phyloP scores from a whole-genome alignment of 305 asterid genomes.

The Fraxinus albicans region DNA sequence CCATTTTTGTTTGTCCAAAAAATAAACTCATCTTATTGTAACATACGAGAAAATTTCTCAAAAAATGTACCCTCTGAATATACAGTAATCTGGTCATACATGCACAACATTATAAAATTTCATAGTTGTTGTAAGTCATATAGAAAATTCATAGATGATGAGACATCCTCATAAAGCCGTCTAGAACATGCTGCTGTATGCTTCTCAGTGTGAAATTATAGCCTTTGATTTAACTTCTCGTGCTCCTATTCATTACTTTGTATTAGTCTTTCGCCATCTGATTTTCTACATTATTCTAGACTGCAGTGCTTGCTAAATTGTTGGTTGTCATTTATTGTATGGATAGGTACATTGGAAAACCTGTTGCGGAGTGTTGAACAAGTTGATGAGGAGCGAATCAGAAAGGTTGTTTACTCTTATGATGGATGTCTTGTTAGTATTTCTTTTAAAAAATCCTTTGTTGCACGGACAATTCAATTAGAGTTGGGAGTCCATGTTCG shows the following conservation, averaged over 20 bases:
- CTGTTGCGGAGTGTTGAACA: constrained; percentile 71
- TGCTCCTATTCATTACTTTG: constrained; percentile 13
- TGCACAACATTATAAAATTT: neutral
- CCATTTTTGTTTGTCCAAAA: neutral
- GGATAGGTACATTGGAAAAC: constrained; percentile 80
- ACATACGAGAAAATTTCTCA: neutral
- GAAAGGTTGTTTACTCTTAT: constrained; percentile 47
- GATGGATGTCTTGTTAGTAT: neutral
- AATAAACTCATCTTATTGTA: neutral
- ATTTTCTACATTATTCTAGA: neutral
- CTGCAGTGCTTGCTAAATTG: constrained; percentile 21
- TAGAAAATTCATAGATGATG: neutral
- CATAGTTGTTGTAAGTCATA: neutral
- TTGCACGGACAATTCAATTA: too few relatives aligned
- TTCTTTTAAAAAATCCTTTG: neutral
- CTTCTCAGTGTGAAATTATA: neutral
- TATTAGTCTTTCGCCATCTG: neutral
- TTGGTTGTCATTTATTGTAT: constrained; percentile 20
- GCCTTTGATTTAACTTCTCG: constrained; percentile 6
- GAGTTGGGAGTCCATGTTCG: too few relatives aligned
- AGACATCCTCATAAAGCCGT: neutral
- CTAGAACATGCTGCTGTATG: neutral
- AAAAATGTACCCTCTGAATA: neutral
- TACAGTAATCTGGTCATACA: neutral
- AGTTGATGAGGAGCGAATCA: constrained; percentile 72